These are phyloP conservation scores for Neocatenulostroma microsporum DNA, from an alignment of 2,329 filamentous ascomycete genomes.

Conservation along the genomic window DNA sequence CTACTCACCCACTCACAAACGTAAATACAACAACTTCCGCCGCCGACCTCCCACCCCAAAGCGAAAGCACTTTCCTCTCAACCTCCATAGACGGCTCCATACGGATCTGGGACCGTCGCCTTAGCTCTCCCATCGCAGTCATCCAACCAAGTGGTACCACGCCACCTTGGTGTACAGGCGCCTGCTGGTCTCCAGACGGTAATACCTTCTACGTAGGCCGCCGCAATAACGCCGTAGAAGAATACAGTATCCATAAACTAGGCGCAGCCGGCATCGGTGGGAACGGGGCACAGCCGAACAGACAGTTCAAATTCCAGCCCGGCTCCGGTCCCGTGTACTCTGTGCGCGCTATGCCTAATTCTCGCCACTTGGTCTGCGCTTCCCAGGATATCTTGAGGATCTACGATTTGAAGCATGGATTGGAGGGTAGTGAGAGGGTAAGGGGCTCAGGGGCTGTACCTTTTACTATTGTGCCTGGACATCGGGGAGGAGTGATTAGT, in stretches of 20 bases:
- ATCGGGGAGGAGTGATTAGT: conserved; percentile 78
- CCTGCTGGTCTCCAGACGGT: conserved; percentile 91
- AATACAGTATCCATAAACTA: conserved; percentile 74
- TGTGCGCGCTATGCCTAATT: conserved; percentile 84
- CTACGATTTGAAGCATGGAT: conserved; percentile 62
- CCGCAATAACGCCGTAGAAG: conserved; percentile 86
- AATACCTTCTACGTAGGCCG: conserved; percentile 92
- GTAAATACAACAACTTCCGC: conserved; percentile 8
- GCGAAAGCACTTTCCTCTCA: conserved; percentile 75
- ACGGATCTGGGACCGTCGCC: conserved; percentile 85
- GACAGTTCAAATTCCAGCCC: conserved; percentile 77
- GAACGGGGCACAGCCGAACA: conserved; percentile 65
- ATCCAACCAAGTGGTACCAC: conserved; percentile 67
- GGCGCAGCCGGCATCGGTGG: conserved; percentile 51
- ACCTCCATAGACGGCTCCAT: conserved; percentile 81
- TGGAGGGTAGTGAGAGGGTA: neutral
- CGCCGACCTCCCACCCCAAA: conserved; percentile 42
- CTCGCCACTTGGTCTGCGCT: conserved; percentile 83
- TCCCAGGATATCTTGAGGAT: conserved; percentile 88
- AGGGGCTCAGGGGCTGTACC: conserved; percentile 55
- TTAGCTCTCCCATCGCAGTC: conserved; percentile 66
- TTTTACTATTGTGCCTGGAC: conserved; percentile 93
- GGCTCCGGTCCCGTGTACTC: conserved; percentile 87
- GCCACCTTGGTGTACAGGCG: conserved; percentile 95
- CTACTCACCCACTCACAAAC: neutral